phyloP scores from a whole-genome alignment of 192 early-diverging fungal species.

The Coemansia aciculifera region DNA sequence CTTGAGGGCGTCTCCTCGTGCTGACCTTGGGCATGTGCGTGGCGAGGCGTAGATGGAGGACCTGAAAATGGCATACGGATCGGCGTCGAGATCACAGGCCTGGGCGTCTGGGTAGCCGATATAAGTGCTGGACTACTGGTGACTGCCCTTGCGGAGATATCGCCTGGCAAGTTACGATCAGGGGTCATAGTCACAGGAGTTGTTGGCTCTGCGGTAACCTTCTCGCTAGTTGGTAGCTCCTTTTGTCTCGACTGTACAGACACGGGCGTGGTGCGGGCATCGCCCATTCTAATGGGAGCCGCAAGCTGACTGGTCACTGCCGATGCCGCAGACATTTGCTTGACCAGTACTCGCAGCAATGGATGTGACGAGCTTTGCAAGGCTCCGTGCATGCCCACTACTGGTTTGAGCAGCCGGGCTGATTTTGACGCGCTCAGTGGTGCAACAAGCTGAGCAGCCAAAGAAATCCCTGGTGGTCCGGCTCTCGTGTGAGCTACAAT shows the following conservation, averaged over 20 bases:
- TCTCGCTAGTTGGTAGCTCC: not conserved
- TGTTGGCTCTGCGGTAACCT: not conserved
- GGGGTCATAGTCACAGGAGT: not conserved
- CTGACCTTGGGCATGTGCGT: not conserved
- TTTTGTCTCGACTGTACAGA: not conserved
- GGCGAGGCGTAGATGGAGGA: slow-evolving; percentile 36
- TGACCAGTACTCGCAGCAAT: slow-evolving; percentile 36
- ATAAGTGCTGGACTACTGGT: not conserved
- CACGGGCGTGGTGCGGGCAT: not conserved
- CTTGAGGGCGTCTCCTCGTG: not conserved
- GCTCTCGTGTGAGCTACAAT: not conserved
- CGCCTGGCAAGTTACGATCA: not conserved
- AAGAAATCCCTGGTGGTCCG: not conserved
- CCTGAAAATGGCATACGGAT: slow-evolving; percentile 37
- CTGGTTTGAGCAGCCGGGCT: slow-evolving; percentile 18
- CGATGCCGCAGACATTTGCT: slow-evolving; percentile 23
- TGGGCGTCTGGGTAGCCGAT: slow-evolving; percentile 11
- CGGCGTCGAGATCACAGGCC: slow-evolving; percentile 1
- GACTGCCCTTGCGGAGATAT: not conserved
- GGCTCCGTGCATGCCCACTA: slow-evolving; percentile 22
- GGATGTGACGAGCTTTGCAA: slow-evolving; percentile 27
- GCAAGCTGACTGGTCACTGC: not conserved
- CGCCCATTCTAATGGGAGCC: not conserved
- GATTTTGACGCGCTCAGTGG: slow-evolving; percentile 40
- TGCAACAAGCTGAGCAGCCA: slow-evolving; percentile 1